These are phyloP conservation scores for Hylodesmum podocarpum DNA, from an alignment of 306 rosid species.

Conservation along the genomic window DNA sequence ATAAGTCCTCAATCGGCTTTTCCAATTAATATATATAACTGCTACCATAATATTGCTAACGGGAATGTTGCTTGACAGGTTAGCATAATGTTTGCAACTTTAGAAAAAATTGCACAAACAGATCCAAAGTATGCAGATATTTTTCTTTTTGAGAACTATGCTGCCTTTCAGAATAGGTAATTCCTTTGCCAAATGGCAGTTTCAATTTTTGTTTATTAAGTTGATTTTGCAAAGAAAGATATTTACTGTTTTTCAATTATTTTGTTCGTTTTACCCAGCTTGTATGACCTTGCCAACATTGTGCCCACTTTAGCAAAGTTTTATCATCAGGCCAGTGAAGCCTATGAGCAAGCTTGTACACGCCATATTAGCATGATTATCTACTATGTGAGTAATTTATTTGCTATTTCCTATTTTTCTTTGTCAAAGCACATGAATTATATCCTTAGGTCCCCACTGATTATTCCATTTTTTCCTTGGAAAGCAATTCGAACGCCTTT, in stretches of 20 bases:
- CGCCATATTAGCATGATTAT: slow-evolving; percentile 90
- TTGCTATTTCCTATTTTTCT: background rate
- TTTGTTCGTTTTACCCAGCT: slow-evolving; percentile 48
- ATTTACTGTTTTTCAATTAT: slow-evolving; percentile 6
- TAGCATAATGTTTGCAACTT: slow-evolving; percentile 91
- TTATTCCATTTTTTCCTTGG: slow-evolving; percentile 24
- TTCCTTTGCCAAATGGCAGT: background rate
- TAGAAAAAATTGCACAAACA: slow-evolving; percentile 94
- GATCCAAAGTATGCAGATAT: slow-evolving; percentile 90
- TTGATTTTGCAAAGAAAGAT: slow-evolving; percentile 23
- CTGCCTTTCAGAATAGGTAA: slow-evolving; percentile 97
- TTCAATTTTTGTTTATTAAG: background rate
- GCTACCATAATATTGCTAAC: background rate
- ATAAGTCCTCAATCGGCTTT: background rate
- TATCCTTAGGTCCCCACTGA: slow-evolving; percentile 13
- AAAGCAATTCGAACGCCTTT: slow-evolving; percentile 96
- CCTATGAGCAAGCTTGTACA: slow-evolving; percentile 98
- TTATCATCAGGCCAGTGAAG: slow-evolving; percentile 99
- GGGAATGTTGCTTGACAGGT: slow-evolving; percentile 61
- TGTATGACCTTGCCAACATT: slow-evolving; percentile 97
- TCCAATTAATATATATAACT: background rate
- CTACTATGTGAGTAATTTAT: slow-evolving; percentile 56
- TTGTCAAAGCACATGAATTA: slow-evolving; percentile 6
- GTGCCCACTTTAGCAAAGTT: slow-evolving; percentile 98
- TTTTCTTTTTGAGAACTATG: slow-evolving; percentile 91